phyloP scores from a whole-genome alignment of 129 eudicot genomes.

The Flaveria bidentis region DNA sequence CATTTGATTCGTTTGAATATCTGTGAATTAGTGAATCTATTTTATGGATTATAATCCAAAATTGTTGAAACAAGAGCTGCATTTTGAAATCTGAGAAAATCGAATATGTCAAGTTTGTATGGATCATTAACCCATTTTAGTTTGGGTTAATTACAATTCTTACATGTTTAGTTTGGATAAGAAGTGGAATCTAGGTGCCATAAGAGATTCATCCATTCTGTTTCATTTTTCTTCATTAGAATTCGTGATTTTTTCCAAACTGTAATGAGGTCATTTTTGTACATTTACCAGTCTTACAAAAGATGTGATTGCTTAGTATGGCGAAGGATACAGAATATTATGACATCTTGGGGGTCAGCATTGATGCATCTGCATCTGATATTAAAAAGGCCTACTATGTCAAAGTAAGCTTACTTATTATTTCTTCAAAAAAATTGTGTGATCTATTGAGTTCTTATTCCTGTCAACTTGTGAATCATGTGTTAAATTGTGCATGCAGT shows the following conservation, averaged over 20 bases:
- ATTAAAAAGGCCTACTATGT: constrained; percentile 86
- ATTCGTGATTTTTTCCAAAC: neutral
- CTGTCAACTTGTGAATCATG: neutral
- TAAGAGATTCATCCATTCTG: neutral
- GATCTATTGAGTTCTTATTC: neutral
- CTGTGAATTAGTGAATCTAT: neutral
- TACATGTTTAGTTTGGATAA: neutral
- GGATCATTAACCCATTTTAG: neutral
- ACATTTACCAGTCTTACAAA: constrained; percentile 19
- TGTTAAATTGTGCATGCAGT: constrained; percentile 13
- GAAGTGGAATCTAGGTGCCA: neutral
- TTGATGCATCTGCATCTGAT: constrained; percentile 59
- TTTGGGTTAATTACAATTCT: neutral
- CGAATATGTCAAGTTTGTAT: neutral
- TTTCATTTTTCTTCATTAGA: constrained; percentile 3
- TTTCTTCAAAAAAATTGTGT: constrained; percentile 1
- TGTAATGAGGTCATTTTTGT: constrained; percentile 6
- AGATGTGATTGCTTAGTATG: constrained; percentile 42
- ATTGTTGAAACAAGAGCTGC: constrained; percentile 21
- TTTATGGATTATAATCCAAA: constrained; percentile 13
- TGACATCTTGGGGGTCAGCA: constrained; percentile 70
- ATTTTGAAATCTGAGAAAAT: constrained; percentile 12
- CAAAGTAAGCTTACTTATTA: constrained; percentile 44
- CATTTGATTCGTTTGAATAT: constrained; percentile 10
- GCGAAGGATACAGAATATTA: constrained; percentile 77